These are phyloP conservation scores for Rhodosporidiobolus sp. DNA, from an alignment of 768 basidiomycete genomes.

Conservation along the genomic window DNA sequence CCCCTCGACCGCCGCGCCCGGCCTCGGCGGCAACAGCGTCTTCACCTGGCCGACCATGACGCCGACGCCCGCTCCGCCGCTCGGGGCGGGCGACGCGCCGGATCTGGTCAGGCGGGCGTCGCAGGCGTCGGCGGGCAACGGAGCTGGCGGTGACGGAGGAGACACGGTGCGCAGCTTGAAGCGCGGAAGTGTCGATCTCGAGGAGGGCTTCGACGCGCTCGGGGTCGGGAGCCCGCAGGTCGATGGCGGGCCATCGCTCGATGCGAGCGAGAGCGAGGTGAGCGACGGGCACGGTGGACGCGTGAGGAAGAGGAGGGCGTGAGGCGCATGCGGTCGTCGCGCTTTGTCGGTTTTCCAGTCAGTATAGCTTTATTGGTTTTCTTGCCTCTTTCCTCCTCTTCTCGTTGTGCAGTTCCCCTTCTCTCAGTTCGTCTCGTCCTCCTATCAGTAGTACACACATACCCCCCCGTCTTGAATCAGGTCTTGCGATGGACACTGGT, in stretches of 20 bases:
- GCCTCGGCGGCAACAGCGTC: background rate
- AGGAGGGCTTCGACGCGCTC: background rate
- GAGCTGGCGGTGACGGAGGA: background rate
- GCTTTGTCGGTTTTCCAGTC: background rate
- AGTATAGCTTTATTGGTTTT: background rate
- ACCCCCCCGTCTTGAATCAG: too few species aligned
- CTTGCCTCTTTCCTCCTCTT: background rate
- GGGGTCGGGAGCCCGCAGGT: background rate
- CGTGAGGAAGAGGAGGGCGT: background rate
- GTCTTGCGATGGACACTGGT: too few species aligned
- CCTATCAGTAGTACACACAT: too few species aligned
- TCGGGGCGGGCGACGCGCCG: constrained; percentile 10
- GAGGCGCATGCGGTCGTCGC: background rate
- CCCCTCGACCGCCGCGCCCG: background rate
- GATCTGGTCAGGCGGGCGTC: background rate
- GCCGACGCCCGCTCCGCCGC: constrained; percentile 14
- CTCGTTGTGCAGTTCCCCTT: background rate
- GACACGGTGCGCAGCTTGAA: constrained; percentile 2
- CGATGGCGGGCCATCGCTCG: background rate
- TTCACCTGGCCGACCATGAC: background rate
- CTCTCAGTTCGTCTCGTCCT: background rate
- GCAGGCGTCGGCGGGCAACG: background rate
- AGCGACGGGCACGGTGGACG: constrained; percentile 1
- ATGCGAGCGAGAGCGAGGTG: background rate
- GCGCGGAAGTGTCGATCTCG: constrained; percentile 10